phyloP scores from a whole-genome alignment of 1,284 basidiomycete genomes.

The Sporisorium iseilematis-ciliati region DNA sequence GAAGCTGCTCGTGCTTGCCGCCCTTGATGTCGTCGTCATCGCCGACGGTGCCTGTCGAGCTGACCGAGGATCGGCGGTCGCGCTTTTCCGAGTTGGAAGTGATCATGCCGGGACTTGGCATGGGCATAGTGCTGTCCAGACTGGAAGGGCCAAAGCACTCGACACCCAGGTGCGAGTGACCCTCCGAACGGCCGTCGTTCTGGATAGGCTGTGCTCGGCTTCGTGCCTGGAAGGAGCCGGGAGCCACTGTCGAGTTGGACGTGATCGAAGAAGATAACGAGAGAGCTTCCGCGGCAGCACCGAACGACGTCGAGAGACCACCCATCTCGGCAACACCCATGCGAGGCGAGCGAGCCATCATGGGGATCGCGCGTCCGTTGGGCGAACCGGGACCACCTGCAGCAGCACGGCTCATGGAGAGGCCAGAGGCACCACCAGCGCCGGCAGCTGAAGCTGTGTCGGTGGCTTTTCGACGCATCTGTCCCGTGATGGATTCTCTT shows the following conservation, averaged over 20 bases:
- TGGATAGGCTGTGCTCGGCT: slow-evolving; percentile 43
- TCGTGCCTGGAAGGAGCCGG: slow-evolving; percentile 42
- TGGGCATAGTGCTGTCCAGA: slow-evolving; percentile 51
- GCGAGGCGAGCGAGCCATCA: slow-evolving; percentile 43
- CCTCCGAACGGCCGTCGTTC: slow-evolving; percentile 43
- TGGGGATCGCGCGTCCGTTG: slow-evolving; percentile 51
- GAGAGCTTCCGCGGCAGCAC: slow-evolving; percentile 65
- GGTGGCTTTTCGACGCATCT: slow-evolving; percentile 55
- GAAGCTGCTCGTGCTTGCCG: slow-evolving; percentile 72
- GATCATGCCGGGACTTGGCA: slow-evolving; percentile 47
- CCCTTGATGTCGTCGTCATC: slow-evolving; percentile 75
- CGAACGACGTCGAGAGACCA: slow-evolving; percentile 63
- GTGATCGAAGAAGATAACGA: slow-evolving; percentile 52
- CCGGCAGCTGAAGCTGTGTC: slow-evolving; percentile 53
- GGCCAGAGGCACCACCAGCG: slow-evolving; percentile 49
- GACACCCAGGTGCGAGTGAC: slow-evolving; percentile 62
- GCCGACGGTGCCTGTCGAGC: slow-evolving; percentile 70
- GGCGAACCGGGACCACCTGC: slow-evolving; percentile 38
- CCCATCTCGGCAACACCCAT: slow-evolving; percentile 40
- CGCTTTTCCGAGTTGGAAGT: slow-evolving; percentile 43
- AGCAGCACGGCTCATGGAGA: slow-evolving; percentile 40
- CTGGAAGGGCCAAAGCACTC: slow-evolving; percentile 62
- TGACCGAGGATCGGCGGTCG: slow-evolving; percentile 68
- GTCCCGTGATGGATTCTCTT: slow-evolving; percentile 58
- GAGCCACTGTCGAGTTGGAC: slow-evolving; percentile 48